These are phyloP conservation scores for Talaromyces trachyspermus DNA, from an alignment of 495 filamentous ascomycete species.

Conservation along the genomic window DNA sequence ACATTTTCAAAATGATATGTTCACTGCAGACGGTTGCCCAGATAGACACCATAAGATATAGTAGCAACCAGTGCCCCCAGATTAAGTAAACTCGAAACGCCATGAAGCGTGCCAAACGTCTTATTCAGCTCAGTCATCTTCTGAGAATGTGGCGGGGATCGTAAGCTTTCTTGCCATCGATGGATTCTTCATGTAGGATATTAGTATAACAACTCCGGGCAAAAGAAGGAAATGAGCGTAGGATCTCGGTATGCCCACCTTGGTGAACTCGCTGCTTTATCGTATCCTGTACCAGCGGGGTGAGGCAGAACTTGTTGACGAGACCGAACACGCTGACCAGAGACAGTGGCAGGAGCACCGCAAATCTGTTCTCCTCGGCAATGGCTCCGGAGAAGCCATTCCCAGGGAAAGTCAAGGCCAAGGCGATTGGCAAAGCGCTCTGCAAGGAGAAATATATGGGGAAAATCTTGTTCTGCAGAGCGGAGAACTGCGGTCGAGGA, in stretches of 20 bases:
- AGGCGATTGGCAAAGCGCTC: slow-evolving; percentile 58
- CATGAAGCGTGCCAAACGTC: slow-evolving; percentile 71
- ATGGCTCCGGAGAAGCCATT: slow-evolving; percentile 48
- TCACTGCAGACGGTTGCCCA: slow-evolving; percentile 48
- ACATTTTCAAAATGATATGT: no score
- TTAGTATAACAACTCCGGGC: not conserved
- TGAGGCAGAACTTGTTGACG: slow-evolving; percentile 58
- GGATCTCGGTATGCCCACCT: slow-evolving; percentile 40
- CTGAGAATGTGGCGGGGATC: slow-evolving; percentile 66
- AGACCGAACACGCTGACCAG: slow-evolving; percentile 56
- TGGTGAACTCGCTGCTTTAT: slow-evolving; percentile 72
- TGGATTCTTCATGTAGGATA: slow-evolving; percentile 44
- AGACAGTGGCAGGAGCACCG: slow-evolving; percentile 56
- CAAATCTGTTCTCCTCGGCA: slow-evolving; percentile 46
- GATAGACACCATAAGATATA: slow-evolving; percentile 62
- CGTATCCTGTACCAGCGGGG: slow-evolving; percentile 61
- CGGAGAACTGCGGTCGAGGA: slow-evolving; percentile 69
- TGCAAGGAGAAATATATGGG: slow-evolving; percentile 83
- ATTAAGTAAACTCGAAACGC: slow-evolving; percentile 68
- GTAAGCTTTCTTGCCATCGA: slow-evolving; percentile 77
- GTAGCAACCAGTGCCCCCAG: slow-evolving; percentile 58
- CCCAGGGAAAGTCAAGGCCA: slow-evolving; percentile 77
- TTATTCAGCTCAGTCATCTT: slow-evolving; percentile 80
- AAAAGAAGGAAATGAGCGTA: no score
- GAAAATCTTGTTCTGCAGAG: slow-evolving; percentile 71